Conservation (phyloP, 257 asterid species). For the Nicotiana undulata region DNA sequence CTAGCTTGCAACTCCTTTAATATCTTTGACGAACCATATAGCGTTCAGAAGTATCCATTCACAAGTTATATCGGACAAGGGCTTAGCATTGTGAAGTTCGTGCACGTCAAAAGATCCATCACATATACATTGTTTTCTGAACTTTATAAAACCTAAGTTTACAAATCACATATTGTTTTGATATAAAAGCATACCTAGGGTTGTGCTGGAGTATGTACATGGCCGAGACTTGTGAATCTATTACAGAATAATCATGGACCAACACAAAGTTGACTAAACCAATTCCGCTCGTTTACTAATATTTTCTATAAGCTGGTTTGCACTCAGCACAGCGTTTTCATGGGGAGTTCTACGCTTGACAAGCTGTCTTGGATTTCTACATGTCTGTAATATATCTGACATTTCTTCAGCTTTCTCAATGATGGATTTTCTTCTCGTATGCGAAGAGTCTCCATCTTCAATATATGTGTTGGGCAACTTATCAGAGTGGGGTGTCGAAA, state of each 20-base stretch:
- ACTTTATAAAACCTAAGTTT: not conserved
- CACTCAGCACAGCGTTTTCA: constrained; percentile 31
- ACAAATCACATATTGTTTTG: not conserved
- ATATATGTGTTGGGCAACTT: constrained; percentile 65
- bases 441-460: constrained; percentile 22
- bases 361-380: constrained; percentile 44
- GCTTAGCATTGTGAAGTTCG: not conserved
- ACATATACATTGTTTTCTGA: not conserved
- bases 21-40: not conserved
- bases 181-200: not conserved
- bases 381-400: constrained; percentile 58
- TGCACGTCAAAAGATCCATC: not conserved
- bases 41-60: not conserved
- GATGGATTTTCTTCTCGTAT: constrained; percentile 38
- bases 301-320: constrained; percentile 26
- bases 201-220: not conserved
- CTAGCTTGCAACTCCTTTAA: not conserved
- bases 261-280: not conserved
- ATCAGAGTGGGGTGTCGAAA: constrained; percentile 55
- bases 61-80: not conserved
- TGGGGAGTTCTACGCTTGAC: constrained; percentile 29
- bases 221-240: not conserved
- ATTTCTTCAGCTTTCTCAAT: constrained; percentile 57
- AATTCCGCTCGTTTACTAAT: constrained; percentile 20
- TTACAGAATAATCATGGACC: not conserved